A percentile compares a stretch with the other conserved stretches of the same genome.
Evolutionary conservation across 2,329 filamentous ascomycete species (phyloP).

Genomic region (Helminthosporium solani): DNA sequence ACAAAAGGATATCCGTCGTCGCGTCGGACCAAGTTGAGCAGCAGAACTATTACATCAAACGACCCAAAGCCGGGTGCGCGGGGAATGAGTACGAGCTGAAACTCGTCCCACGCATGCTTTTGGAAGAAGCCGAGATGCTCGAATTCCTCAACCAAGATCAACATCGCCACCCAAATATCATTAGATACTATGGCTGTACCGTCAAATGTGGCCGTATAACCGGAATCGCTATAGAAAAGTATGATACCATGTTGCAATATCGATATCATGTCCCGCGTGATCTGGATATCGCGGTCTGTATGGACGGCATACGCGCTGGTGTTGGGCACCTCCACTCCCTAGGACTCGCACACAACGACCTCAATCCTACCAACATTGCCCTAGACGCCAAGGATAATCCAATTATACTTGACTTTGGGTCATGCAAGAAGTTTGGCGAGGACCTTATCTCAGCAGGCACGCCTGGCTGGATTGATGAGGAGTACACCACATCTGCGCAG

Average conservation of each 20-base stretch:
- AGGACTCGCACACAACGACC: not conserved
- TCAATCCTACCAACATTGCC: not conserved
- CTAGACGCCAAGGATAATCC: not conserved
- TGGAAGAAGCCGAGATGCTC: not conserved
- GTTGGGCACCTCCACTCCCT: not conserved
- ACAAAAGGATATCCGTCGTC: constrained; percentile 5
- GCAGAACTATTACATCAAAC: too few relatives aligned
- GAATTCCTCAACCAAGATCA: not conserved
- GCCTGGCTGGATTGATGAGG: constrained; percentile 10
- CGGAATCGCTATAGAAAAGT: not conserved
- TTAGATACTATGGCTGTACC: not conserved
- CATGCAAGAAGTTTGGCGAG: not conserved
- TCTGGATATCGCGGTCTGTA: not conserved
- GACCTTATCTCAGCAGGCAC: not conserved
- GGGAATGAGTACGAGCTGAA: not conserved
- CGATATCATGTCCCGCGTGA: not conserved
- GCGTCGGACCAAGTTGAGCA: constrained; percentile 4
- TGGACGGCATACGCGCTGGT: not conserved
- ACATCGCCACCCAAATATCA: not conserved
- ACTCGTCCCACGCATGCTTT: not conserved
- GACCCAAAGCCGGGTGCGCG: not conserved
- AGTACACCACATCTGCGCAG: constrained; percentile 8
- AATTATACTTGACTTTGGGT: not conserved
- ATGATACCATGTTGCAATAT: not conserved
- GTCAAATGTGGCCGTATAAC: not conserved